phyloP scores from a whole-genome alignment of 305 asterid genomes.

The Solanum hybrid region DNA sequence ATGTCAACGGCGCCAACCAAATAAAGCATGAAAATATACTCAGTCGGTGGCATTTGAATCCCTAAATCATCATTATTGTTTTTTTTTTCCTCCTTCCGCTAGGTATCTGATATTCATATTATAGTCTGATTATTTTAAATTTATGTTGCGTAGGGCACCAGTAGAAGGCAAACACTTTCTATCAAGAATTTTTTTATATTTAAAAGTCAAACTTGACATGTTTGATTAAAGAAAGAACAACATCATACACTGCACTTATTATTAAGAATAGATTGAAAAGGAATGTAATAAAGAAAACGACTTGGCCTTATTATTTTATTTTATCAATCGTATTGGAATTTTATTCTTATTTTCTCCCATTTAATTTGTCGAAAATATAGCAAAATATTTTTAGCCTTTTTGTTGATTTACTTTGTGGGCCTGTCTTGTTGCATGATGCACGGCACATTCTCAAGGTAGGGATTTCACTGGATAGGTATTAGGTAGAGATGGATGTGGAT shows the following conservation, averaged over 20 bases:
- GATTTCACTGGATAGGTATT: background rate
- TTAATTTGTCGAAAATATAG: background rate
- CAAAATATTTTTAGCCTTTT: background rate
- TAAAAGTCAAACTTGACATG: too few species aligned
- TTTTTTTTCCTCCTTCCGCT: background rate
- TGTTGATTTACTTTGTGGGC: background rate
- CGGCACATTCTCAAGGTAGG: background rate
- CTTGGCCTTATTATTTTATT: background rate
- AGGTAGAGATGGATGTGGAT: background rate
- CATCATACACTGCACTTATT: too few species aligned
- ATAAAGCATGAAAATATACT: background rate
- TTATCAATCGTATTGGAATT: background rate
- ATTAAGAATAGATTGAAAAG: background rate
- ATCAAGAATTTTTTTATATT: too few species aligned
- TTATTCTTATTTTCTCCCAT: background rate
- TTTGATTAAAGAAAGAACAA: too few species aligned
- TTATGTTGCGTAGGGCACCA: rapidly evolving
- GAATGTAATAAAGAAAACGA: background rate
- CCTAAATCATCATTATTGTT: background rate
- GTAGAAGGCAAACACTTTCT: rapidly evolving
- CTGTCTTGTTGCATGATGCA: background rate
- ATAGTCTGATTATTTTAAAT: too few species aligned
- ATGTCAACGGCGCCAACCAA: background rate
- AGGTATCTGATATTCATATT: too few species aligned
- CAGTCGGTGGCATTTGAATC: background rate